phyloP scores from a whole-genome alignment of 2,329 filamentous ascomycete genomes.

The Akanthomyces lecanii region DNA sequence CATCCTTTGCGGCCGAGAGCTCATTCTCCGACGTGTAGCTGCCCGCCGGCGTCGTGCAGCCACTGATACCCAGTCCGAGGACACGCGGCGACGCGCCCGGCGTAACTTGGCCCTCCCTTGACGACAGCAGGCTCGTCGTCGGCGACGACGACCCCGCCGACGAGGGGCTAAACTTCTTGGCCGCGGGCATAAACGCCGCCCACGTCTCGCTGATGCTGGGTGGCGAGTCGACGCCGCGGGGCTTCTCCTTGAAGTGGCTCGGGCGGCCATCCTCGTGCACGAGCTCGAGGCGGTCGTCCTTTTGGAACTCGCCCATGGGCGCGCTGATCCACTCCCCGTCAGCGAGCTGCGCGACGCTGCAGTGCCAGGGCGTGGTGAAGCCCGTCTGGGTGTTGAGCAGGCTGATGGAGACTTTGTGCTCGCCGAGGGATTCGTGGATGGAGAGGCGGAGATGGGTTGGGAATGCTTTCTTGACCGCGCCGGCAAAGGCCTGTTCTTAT shows the following conservation, averaged over 20 bases:
- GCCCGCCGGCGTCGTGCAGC: not conserved
- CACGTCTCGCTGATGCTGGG: not conserved
- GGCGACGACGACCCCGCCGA: not conserved
- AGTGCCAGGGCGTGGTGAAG: slow-evolving; percentile 32
- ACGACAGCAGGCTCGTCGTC: slow-evolving; percentile 1
- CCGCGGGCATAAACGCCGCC: slow-evolving; percentile 9
- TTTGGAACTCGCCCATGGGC: slow-evolving; percentile 25
- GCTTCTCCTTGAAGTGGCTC: slow-evolving; percentile 22
- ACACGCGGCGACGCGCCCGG: not conserved
- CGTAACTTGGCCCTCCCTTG: not conserved
- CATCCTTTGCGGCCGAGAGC: not conserved
- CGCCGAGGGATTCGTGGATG: slow-evolving; percentile 28
- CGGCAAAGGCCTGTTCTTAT: slow-evolving; percentile 26
- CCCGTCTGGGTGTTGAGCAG: slow-evolving; percentile 28
- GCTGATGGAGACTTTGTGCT: slow-evolving; percentile 27
- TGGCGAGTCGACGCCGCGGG: not conserved
- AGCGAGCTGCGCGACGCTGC: slow-evolving; percentile 22
- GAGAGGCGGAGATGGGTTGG: slow-evolving; percentile 27
- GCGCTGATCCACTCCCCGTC: slow-evolving; percentile 26
- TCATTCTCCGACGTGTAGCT: not conserved
- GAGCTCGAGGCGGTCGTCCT: slow-evolving; percentile 22
- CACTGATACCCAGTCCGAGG: slow-evolving; percentile 1
- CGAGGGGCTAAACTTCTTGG: slow-evolving; percentile 1
- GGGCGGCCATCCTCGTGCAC: slow-evolving; percentile 24
- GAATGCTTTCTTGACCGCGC: slow-evolving; percentile 25